Evolutionary conservation across 345 rosid species (phyloP).

Genomic region (rapeseed (Brassica napus)): Da-Ae NC_063447.1:28673001-28673500

Average conservation of each 20-base stretch:
- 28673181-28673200: background rate
- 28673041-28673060: too few relatives aligned
- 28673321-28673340: background rate
- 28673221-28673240: background rate
- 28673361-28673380: constrained; percentile 40
- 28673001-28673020: too few relatives aligned
- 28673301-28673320: background rate
- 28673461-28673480: constrained; percentile 39
- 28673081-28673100: too few relatives aligned
- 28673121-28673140: background rate
- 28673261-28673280: background rate
- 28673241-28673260: background rate
- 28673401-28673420: constrained; percentile 31
- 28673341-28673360: constrained; percentile 40
- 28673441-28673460: constrained; percentile 44
- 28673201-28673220: background rate
- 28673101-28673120: too few relatives aligned
- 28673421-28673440: constrained; percentile 30
- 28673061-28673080: too few relatives aligned
- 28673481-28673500: constrained; percentile 35
- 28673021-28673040: too few relatives aligned
- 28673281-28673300: too few relatives aligned
- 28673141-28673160: background rate
- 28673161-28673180: background rate
- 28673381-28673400: constrained; percentile 30